phyloP scores from a whole-genome alignment of 768 basidiomycete species.

The Pulveroboletus frians region DNA sequence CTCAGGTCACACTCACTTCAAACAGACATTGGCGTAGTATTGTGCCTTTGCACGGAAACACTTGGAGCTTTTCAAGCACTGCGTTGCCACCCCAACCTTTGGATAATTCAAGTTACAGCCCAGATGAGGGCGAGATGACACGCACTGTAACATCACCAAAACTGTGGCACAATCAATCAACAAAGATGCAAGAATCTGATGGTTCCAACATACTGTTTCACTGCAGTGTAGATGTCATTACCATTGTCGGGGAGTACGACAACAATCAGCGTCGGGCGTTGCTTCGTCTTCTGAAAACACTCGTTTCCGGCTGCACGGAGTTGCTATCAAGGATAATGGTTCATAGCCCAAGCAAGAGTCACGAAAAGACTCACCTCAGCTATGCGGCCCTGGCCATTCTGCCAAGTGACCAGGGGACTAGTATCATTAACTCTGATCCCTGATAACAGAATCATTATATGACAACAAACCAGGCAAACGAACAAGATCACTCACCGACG shows the following conservation, averaged over 20 bases:
- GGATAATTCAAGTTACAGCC: background rate
- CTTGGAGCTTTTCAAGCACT: slow-evolving; percentile 67
- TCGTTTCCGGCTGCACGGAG: slow-evolving; percentile 48
- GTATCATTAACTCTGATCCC: slow-evolving; percentile 53
- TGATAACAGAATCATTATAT: slow-evolving; percentile 19
- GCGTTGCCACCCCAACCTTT: slow-evolving; percentile 71
- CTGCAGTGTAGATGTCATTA: slow-evolving; percentile 68
- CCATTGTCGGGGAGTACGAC: slow-evolving; percentile 69
- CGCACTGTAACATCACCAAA: slow-evolving; percentile 65
- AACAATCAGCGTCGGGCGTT: slow-evolving; percentile 54
- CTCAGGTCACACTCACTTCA: slow-evolving; percentile 54
- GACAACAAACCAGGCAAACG: background rate
- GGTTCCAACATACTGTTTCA: slow-evolving; percentile 61
- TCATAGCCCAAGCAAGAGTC: background rate
- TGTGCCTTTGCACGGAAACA: slow-evolving; percentile 65
- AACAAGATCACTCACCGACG: slow-evolving; percentile 48
- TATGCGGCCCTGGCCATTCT: slow-evolving; percentile 55
- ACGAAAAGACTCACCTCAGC: slow-evolving; percentile 32
- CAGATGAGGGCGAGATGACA: background rate
- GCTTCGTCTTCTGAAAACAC: slow-evolving; percentile 36
- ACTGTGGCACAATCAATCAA: slow-evolving; percentile 33
- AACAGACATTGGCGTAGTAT: slow-evolving; percentile 75
- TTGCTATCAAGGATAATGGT: slow-evolving; percentile 30
- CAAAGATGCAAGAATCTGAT: background rate
- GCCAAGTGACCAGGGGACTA: slow-evolving; percentile 45